These are phyloP conservation scores for Phytophthora chlamydospora DNA, from an alignment of 352 stramenopile species.

Conservation along the genomic window DNA sequence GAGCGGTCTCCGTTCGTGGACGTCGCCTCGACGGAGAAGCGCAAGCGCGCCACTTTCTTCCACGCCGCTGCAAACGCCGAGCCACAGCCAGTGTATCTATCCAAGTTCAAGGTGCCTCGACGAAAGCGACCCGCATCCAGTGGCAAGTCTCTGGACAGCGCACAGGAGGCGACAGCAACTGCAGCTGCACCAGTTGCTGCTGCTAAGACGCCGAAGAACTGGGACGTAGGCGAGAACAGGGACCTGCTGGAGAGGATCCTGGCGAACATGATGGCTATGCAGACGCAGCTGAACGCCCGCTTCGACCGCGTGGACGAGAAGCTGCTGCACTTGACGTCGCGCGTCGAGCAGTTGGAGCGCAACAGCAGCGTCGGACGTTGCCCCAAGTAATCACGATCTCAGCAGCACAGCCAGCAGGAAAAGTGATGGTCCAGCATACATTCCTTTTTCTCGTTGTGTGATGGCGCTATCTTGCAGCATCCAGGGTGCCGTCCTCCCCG, in stretches of 20 bases:
- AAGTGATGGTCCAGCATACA: conserved; percentile 7
- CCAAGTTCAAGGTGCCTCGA: conserved; percentile 57
- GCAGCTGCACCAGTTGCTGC: neutral
- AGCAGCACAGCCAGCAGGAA: too few species aligned
- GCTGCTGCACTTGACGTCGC: conserved; percentile 38
- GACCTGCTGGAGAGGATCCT: conserved; percentile 33
- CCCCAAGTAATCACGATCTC: conserved; percentile 1
- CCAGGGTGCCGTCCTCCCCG: neutral
- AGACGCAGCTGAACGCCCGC: conserved; percentile 54
- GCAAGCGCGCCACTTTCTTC: conserved; percentile 54
- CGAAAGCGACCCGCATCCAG: conserved; percentile 8
- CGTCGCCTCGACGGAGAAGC: conserved; percentile 58
- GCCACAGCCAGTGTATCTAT: conserved; percentile 47
- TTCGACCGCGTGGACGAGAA: conserved; percentile 59
- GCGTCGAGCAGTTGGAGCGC: conserved; percentile 51
- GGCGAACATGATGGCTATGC: conserved; percentile 42
- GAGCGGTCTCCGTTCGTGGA: conserved; percentile 55
- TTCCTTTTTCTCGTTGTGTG: too few species aligned
- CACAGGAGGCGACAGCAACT: conserved; percentile 6
- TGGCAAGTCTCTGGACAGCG: neutral
- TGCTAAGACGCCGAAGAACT: neutral
- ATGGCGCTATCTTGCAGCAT: too few species aligned
- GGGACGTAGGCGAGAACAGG: conserved; percentile 4
- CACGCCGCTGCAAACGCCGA: conserved; percentile 34
- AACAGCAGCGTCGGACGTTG: conserved; percentile 11